Evolutionary conservation across 2,329 filamentous ascomycete species (phyloP).

Genomic region (Fusarium lateritium): DNA sequence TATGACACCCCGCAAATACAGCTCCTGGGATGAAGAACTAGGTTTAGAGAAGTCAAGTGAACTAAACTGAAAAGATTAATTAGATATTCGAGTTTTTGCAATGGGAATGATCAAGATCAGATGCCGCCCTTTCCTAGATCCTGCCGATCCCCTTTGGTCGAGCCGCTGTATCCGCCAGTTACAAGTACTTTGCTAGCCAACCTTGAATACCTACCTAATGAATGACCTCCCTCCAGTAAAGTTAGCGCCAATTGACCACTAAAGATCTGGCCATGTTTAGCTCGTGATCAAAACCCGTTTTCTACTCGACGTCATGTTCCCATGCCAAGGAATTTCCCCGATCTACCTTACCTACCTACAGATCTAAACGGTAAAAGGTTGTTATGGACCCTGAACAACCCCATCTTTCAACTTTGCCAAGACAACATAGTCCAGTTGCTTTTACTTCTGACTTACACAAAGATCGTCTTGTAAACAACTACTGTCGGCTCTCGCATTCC

Average conservation of each 20-base stretch:
- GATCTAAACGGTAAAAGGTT: background rate
- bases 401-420: slow-evolving; percentile 10
- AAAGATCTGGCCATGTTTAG: background rate
- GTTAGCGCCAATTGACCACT: background rate
- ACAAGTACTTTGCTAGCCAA: background rate
- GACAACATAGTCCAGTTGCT: background rate
- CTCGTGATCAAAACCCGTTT: slow-evolving; percentile 26
- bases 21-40: background rate
- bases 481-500: too few species aligned
- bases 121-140: slow-evolving; percentile 19
- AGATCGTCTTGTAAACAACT: too few species aligned
- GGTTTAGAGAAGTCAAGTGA: background rate
- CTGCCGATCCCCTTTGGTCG: background rate
- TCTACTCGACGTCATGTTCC: background rate
- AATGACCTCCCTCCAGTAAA: slow-evolving; percentile 16
- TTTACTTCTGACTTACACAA: background rate
- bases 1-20: background rate
- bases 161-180: slow-evolving; percentile 25
- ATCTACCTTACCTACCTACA: background rate
- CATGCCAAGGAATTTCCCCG: slow-evolving; percentile 17
- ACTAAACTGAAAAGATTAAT: background rate
- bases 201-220: background rate
- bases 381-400: background rate
- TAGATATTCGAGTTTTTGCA: background rate
- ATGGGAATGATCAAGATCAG: background rate